Percentiles rank a stretch among this genome's conserved stretches.
These are phyloP conservation scores for Paraglomus brasilianum DNA, from an alignment of 192 early-diverging fungal genomes.

Conservation along the genomic window DNA sequence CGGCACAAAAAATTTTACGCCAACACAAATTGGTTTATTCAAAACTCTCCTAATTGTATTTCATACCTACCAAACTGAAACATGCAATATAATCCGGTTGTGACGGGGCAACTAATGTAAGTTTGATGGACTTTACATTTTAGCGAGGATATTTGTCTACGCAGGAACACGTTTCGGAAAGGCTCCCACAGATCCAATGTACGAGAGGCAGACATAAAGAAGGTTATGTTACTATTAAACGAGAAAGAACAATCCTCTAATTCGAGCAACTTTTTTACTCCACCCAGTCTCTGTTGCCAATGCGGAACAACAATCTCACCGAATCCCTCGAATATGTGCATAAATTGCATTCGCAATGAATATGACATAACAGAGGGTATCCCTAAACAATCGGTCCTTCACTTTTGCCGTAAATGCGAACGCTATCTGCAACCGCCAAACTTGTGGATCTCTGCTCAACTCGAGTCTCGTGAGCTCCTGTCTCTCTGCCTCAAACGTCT, in stretches of 20 bases:
- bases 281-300: slow-evolving; percentile 74
- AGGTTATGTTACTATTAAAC: background rate
- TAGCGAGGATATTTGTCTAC: background rate
- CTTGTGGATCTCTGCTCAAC: slow-evolving; percentile 81
- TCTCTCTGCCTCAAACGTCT: slow-evolving; percentile 93
- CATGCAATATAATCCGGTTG: slow-evolving; percentile 57
- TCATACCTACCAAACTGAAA: background rate
- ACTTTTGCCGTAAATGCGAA: slow-evolving; percentile 97
- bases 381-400: slow-evolving; percentile 93
- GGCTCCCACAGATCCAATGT: background rate
- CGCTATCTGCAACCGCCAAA: slow-evolving; percentile 95
- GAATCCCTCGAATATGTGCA: slow-evolving; percentile 98
- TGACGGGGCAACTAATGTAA: slow-evolving; percentile 57
- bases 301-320: slow-evolving; percentile 94
- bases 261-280: background rate
- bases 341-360: slow-evolving; percentile 94
- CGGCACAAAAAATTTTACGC: too few species aligned
- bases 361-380: slow-evolving; percentile 99
- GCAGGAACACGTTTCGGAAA: background rate
- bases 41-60: too few species aligned
- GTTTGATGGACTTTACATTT: slow-evolving; percentile 1
- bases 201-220: background rate
- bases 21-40: too few species aligned
- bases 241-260: background rate
- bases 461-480: slow-evolving; percentile 90